Conservation (phyloP, 331 rosid genomes). For the Erythrophleum ivorense region DNA sequence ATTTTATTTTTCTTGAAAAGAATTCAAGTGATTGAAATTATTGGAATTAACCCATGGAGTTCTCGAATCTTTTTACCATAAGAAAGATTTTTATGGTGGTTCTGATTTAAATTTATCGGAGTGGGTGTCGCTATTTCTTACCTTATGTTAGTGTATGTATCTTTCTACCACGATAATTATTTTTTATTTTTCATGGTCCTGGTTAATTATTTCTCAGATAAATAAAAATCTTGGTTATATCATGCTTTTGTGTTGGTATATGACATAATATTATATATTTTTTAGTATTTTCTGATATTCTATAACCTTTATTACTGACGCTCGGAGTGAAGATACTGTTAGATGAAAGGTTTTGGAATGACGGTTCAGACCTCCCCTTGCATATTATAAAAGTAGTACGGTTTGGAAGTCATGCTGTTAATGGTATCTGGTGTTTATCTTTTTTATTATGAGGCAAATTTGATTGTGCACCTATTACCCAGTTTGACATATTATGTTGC, state of each 20-base stretch:
- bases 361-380: background rate
- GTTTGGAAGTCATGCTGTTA: background rate
- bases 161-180: background rate
- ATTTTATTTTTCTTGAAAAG: background rate
- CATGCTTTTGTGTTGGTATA: background rate
- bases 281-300: constrained; percentile 15
- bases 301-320: background rate
- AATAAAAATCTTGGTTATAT: too few species aligned
- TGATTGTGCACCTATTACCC: background rate
- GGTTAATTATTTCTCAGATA: background rate
- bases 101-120: background rate
- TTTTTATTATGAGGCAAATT: background rate
- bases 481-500: too few species aligned
- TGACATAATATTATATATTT: background rate
- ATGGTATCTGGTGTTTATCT: background rate
- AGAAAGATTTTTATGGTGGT: background rate
- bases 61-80: background rate
- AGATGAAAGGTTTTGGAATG: background rate
- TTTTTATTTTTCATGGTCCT: background rate
- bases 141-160: background rate
- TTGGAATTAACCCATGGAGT: background rate
- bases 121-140: background rate
- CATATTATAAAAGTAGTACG: background rate
- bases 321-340: background rate
- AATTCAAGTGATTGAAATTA: background rate